Evolutionary conservation across 805 yeast genomes (phyloP), one percentile per base, ranked within the genome.

Genomic region (Komagataella mondaviorum): DNA sequence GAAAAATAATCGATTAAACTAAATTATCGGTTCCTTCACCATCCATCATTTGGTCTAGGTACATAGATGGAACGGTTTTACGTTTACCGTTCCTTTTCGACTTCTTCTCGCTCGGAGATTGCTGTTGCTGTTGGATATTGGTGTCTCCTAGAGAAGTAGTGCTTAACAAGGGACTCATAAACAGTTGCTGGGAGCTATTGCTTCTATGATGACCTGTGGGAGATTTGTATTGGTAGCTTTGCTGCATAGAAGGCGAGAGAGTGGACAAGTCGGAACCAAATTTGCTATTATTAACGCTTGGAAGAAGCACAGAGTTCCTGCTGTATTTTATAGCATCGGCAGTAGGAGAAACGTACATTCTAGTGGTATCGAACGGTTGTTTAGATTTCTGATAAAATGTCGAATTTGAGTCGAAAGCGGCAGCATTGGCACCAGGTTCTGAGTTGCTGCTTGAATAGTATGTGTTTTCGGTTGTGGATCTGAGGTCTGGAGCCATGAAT

Each of bases 341-440:
- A 1, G 95, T 87, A 39, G 95, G 95, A 2, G 93, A 85, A 51
- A 85, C 77, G 64, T 83, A 87, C 76, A 83, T 72, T 51, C 62
- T 69, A 44, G 76, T 71, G 57, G 69, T 64, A 54, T 72, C 77
- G 2, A 7, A 49, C 45, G 20, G 24, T 49, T 16, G 18, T 18
- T 17, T 43, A n/a, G 43, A 30, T 14, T 30, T 30, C 14, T 30
- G 39, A 14, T 30, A 6, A 30, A 30, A 30, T 6, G 39, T 30
- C 39, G 39, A 30, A 6, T 10, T 30, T 30, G 39, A 30, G 6
- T 30, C 39, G 39, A 30, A 30, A 30, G 39, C 39, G 14, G 14
- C 39, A 14, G 39, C 39, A 8, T 30, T 30, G 14, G 14, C 39
- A 30, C 39, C 39, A 30, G 39, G 39, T 8, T 30, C 39, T 14